Evolutionary conservation across 176 grass and related monocot species (phyloP), one percentile per base, ranked within the genome.

Genomic region (Cenchrus americanus): DNA sequence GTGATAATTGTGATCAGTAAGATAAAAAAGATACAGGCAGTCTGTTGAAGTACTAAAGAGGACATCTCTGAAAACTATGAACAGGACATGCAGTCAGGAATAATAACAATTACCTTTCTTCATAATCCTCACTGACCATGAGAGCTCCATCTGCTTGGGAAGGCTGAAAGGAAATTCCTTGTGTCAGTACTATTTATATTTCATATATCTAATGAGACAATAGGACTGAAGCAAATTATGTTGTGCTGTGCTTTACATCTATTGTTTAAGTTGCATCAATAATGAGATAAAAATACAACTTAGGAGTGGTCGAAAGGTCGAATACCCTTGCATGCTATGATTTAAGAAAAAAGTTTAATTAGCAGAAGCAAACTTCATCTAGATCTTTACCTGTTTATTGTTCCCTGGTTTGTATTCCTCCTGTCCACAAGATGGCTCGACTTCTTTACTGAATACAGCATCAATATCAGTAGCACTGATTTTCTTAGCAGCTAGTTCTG

Each of bases 401-500:
- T 80, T 12, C 54, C 34, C 49, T 9, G 19, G 54, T 26, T 57
- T 23, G 3, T 4, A 5, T 55, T 69, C 30, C 49, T 55, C 18
- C 63, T 68, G 17, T 68, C 48, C 52, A 32, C 41, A 22, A 34
- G 65, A 67, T 18, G 65, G 6, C 7, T 47, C 50, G 37, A 62
- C 61, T 24, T 48, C 70, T 49, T 48, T 76, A 18, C 10, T 14
- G 73, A 87, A 75, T 40, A 82, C 1, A 37, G 67, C 59, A 66
- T 84, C 75, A 73, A 88, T 88, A 78, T 83, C 86, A 79, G 66
- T 49, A 58, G 49, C 48, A 84, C 40, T 66, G 41, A 88, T 84
- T 40, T 2, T 14, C 24, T 48, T 63, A 26, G 67, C 24, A 57
- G 58, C 48, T 21, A 47, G 37, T 66, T 79, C 46, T 19, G 49